These are phyloP conservation scores for Pseudocercospora pini-densiflorae DNA, from an alignment of 2,329 filamentous ascomycete genomes.

Conservation along the genomic window DNA sequence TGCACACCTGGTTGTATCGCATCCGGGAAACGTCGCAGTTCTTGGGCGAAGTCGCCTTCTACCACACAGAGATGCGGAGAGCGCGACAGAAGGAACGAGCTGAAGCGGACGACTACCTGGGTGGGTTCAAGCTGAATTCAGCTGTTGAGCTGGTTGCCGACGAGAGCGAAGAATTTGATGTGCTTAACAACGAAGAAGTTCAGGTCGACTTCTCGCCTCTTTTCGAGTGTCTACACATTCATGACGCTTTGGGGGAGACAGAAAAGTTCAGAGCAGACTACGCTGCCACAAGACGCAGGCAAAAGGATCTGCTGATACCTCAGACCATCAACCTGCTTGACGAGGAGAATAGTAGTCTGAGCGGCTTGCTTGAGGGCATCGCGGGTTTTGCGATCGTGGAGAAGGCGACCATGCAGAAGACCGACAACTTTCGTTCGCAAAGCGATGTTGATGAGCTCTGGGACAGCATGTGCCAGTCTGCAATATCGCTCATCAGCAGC, in stretches of 20 bases:
- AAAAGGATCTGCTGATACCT: conserved; percentile 89
- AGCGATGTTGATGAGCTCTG: conserved; percentile 97
- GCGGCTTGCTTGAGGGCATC: conserved; percentile 89
- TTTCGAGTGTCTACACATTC: conserved; percentile 94
- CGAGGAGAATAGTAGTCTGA: conserved; percentile 84
- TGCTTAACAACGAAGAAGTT: conserved; percentile 92
- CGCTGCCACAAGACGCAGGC: conserved; percentile 83
- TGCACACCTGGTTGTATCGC: conserved; percentile 95
- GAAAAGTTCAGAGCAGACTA: conserved; percentile 93
- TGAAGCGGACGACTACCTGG: conserved; percentile 74
- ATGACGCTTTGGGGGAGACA: conserved; percentile 88
- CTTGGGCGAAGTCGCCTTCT: conserved; percentile 93
- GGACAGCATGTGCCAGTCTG: conserved; percentile 95
- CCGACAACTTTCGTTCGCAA: conserved; percentile 78
- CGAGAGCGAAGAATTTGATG: conserved; percentile 93
- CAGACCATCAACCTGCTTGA: conserved; percentile 74
- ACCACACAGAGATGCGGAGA: conserved; percentile 87
- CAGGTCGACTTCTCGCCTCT: conserved; percentile 93
- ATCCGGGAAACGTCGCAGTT: conserved; percentile 97
- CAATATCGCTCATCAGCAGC: conserved; percentile 79
- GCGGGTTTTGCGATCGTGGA: conserved; percentile 97
- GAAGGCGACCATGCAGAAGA: conserved; percentile 86
- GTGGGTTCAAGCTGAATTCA: conserved; percentile 90
- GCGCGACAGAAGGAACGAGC: conserved; percentile 81
- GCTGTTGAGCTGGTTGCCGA: conserved; percentile 95